Evolutionary conservation across 2,329 filamentous ascomycete genomes (phyloP), one percentile per base, ranked within the genome.

Genomic region (Diaporthe batatas): DNA sequence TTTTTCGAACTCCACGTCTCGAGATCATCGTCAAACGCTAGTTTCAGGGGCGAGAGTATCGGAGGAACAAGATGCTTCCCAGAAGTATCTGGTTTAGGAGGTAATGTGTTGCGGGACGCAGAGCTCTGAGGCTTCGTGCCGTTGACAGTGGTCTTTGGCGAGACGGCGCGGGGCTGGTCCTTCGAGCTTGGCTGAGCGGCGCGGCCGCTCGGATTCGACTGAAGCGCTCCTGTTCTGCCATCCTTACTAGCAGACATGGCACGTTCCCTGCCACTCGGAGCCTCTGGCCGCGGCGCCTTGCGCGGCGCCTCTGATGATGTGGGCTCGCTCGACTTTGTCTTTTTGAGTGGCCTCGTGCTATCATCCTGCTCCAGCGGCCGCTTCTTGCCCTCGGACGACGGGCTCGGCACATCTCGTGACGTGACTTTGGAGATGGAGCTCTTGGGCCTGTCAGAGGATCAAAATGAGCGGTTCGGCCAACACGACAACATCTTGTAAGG

Each of bases 11-110:
- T 77, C 74, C 72, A 77, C 68, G 34, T 76, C 72, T 81, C 79
- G 21, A 80, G 77, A 54, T 83, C 77, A 25, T 83, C 82, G 44
- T 85, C 84, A 34, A 87, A 82, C 49, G 82, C 83, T 14, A 89
- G 81, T 23, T 70, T 84, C 0, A 89, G 80, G 1, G 88, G 88
- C 0, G 88, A 90, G 18, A 90, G 77, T 39, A 90, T 76, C 3
- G 85, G 86, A 11, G 88, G 88, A 8, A 90, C 81, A 32, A 80
- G 79, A 34, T 83, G 75, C 75, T 84, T 86, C 2, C 81, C 77
- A 14, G 79, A 78, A 6, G 76, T 77, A 25, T 86, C 84, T 25
- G 78, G 64, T 76, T 85, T 85, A 73, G 77, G 82, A 16, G 84
- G 81, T 7, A 81, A 79, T 57, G 77, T 78, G 71, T 81, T 82